Percentiles rank a stretch among this genome's conserved stretches.
Conservation (phyloP, 176 grass and related monocot species). For the Sorghum bicolor region DNA sequence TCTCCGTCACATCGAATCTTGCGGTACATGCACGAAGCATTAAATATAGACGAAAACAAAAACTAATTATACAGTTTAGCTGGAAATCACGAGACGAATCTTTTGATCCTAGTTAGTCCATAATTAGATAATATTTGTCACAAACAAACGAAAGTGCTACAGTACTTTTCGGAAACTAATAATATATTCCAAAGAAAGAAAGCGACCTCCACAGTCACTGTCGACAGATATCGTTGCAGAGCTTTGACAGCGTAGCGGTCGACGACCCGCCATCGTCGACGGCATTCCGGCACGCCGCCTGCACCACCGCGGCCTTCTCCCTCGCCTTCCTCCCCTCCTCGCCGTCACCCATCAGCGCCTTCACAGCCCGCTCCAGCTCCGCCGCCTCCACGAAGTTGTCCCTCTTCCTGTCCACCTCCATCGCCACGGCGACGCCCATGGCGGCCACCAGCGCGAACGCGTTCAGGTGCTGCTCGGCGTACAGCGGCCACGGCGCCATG, state of each 20-base stretch:
- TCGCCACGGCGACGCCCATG: neutral
- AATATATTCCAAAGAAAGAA: no score
- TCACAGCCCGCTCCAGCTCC: constrained; percentile 3
- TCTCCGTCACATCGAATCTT: no score
- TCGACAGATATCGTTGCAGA: no score
- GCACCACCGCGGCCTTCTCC: neutral
- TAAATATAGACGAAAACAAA: no score
- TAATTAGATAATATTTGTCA: no score
- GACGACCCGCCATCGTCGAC: neutral
- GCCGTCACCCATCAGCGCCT: neutral
- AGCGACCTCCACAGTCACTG: no score
- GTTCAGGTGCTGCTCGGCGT: constrained; percentile 23
- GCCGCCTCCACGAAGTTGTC: neutral
- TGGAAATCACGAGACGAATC: no score
- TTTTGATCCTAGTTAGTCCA: no score
- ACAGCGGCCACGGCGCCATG: constrained; percentile 3
- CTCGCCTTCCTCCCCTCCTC: constrained; percentile 1
- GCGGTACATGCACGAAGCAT: no score
- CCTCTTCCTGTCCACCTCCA: neutral
- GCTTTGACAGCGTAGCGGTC: neutral
- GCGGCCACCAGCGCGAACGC: neutral
- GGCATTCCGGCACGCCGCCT: neutral
- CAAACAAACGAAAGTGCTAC: no score
- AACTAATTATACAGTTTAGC: no score
- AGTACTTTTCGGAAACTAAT: no score